These are phyloP conservation scores for Cinnamomum chago DNA, from an alignment of 164 flowering plant genomes.

Conservation along the genomic window DNA sequence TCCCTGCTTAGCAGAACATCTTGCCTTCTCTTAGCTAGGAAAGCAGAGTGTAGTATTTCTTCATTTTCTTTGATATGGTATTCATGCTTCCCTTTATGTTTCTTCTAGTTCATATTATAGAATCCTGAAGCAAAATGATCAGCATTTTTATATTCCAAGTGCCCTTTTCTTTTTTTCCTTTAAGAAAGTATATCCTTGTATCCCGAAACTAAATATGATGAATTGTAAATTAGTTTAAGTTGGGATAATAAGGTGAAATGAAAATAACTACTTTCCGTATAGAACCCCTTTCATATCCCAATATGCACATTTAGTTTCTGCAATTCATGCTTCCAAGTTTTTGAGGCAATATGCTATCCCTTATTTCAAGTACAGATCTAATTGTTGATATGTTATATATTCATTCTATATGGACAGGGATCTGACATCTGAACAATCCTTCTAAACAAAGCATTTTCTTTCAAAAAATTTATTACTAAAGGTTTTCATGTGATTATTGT, in stretches of 20 bases:
- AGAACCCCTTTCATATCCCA: background rate
- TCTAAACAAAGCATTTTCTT: background rate
- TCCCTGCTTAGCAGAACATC: too few species aligned
- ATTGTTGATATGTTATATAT: too few species aligned
- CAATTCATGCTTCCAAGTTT: too few species aligned
- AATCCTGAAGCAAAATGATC: background rate
- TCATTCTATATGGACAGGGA: too few species aligned
- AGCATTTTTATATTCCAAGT: background rate
- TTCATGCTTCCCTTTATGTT: background rate
- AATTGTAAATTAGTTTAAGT: too few species aligned
- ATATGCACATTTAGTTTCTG: background rate
- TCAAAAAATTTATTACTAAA: too few species aligned
- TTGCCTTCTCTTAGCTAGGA: background rate
- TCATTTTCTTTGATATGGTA: background rate
- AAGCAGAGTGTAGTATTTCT: background rate
- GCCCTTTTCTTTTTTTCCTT: background rate
- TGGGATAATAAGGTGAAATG: background rate
- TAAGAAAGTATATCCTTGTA: too few species aligned
- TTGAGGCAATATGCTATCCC: too few species aligned
- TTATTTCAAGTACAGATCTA: too few species aligned
- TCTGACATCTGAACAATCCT: too few species aligned
- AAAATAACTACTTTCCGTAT: background rate
- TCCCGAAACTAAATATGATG: too few species aligned
- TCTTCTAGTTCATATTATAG: background rate
- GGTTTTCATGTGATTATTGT: background rate